Base-by-base conservation (phyloP, 1,284 basidiomycete species). In the Leccinum pachyderme region DNA sequence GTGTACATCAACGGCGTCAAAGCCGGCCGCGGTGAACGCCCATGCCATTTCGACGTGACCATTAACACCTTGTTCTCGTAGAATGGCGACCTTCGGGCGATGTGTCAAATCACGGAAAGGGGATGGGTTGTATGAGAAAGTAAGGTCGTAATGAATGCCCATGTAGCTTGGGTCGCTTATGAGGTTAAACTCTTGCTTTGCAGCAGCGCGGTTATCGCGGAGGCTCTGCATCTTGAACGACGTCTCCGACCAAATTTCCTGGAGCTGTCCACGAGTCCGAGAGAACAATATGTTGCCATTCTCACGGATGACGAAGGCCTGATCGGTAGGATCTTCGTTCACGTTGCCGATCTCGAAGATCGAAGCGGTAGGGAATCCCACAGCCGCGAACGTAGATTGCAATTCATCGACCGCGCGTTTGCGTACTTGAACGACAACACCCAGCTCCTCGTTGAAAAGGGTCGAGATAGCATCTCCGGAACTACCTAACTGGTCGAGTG, bases 11-110 rank as follows among this genome's bases (percentile, higher is more conserved):
- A 98, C 77, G 5, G 95, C 88, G 59, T 92, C 87, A 71, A 99
- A 99, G 7, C 97, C 97, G 15, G 95, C 95, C 1, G 83, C 87
- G 28, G 87, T 81, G 77, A 99, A 99, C 12, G 95, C 86, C 93
- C 93, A 99, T 1, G 92, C 97, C 96, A 99, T 98, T 78, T 99
- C 96, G 48, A 94, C 80, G 57, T 99, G 95, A 1, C 97, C 96
- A 70, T 99, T 99, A 60, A 99, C 95, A 63, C 96, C 97, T 72
- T 99, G 96, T 72, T 99, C 96, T 52, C 97, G 89, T 41, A 99
- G 81, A 62, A 99, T 95, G 31, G 95, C 96, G 18, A 99, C 93
- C 69, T 86, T 90, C 7, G 96, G 97, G 1, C 90, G 82, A 46
- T 73, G 71, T 55, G 77, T 72, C 43, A 78, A 68, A 47, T 63